Evolutionary conservation across 306 rosid genomes (phyloP), one percentile per base, ranked within the genome.

Genomic region (Pyrus communis): DNA sequence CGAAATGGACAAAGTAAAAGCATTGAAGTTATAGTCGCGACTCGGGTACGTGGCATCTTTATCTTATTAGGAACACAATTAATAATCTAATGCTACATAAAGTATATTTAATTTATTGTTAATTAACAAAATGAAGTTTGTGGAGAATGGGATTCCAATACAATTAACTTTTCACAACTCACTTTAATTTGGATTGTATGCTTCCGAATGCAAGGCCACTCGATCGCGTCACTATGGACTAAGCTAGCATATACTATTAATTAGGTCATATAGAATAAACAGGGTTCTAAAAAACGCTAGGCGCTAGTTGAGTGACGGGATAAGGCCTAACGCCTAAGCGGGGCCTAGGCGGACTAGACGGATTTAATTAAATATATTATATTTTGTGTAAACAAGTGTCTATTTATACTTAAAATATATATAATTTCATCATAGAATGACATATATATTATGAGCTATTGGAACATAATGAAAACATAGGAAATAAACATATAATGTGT

Each of bases 91-190:
- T 58, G 49, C 55, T 70, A 67, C 67, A 69, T 61, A 66, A 46
- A 31, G 17, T 46, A 52, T 35, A 30, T 11, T 31, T 55, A 70
- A 31, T 21, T 22, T 49, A 49, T 49, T 38, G 33, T n/a, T 27
- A 49, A 25, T 60, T 30, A 22, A 83, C 78, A 74, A 80, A 75
- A 59, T 45, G 55, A 75, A 49, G 87, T 73, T 73, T 80, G 85
- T 79, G 89, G 93, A 87, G 89, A 87, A 87, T 85, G 85, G 80
- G 89, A 89, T 87, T 89, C 93, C 85, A 78, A 68, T 84, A 81
- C 77, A 69, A 68, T 61, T 69, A 31, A 62, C 25, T 71, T 86
- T 79, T 70, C 28, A 65, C 77, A 59, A 79, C 80, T 79, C 77
- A 77, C 54, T 76, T 66, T 64, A 23, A 4, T 74, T 77, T 70